Conservation (phyloP, 1,284 basidiomycete species). For the Pyrrhoderma lamaoense region DNA sequence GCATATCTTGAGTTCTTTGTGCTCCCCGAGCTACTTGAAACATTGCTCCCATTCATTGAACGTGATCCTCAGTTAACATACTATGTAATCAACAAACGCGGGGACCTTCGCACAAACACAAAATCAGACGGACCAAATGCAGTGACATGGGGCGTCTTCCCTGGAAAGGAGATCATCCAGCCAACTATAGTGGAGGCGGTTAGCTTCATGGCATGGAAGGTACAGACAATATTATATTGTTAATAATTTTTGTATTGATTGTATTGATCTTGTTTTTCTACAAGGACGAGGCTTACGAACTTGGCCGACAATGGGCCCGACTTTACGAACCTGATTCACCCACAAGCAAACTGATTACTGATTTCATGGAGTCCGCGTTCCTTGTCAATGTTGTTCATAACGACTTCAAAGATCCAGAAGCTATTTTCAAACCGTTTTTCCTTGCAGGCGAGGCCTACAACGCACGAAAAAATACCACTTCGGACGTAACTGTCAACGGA, state of each 20-base stretch:
- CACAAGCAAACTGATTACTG: constrained; percentile 69
- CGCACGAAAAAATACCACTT: constrained; percentile 24
- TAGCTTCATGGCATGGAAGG: constrained; percentile 98
- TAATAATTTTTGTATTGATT: no score
- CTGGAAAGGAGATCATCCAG: constrained; percentile 95
- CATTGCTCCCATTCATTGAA: constrained; percentile 82
- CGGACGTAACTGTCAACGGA: constrained; percentile 28
- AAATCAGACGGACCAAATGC: constrained; percentile 92
- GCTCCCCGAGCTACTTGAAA: constrained; percentile 61
- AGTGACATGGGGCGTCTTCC: constrained; percentile 99
- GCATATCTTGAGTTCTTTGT: constrained; percentile 98
- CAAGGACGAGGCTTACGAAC: constrained; percentile 94
- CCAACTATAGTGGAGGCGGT: constrained; percentile 97
- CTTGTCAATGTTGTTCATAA: constrained; percentile 98
- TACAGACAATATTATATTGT: constrained; percentile 26
- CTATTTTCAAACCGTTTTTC: constrained; percentile 86
- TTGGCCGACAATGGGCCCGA: constrained; percentile 90
- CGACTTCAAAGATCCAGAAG: constrained; percentile 80
- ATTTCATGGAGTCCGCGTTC: constrained; percentile 76
- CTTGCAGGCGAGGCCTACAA: constrained; percentile 59
- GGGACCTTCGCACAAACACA: constrained; percentile 91
- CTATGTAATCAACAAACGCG: constrained; percentile 89
- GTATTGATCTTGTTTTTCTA: constrained; percentile 3
- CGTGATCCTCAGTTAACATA: constrained; percentile 89
- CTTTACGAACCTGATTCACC: constrained; percentile 78